Evolutionary conservation across 441 rosid species (phyloP).

Genomic region (Corymbia citriodora): DNA sequence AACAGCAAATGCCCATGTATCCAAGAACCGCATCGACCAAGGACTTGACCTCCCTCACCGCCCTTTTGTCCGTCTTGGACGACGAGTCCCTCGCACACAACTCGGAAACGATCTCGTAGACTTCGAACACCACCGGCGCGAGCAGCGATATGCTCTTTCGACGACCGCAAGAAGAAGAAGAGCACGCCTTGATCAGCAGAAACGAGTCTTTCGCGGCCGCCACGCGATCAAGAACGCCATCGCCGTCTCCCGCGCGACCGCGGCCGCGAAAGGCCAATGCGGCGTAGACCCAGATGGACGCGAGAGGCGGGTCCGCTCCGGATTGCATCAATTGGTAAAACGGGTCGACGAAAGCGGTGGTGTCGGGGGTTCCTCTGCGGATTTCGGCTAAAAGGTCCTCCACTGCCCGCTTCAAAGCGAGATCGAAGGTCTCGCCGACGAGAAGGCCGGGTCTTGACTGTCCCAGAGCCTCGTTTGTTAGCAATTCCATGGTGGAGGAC

Average conservation of each 20-base stretch:
- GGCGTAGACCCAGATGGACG: conserved; percentile 43
- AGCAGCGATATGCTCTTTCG: conserved; percentile 39
- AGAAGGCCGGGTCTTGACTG: background rate
- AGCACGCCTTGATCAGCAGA: conserved; percentile 34
- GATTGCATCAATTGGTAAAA: conserved; percentile 40
- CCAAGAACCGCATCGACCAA: conserved; percentile 37
- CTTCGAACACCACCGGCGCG: conserved; percentile 36
- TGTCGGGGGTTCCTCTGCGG: conserved; percentile 19
- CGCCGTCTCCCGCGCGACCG: conserved; percentile 12
- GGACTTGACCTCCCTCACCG: conserved; percentile 21
- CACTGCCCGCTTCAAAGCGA: conserved; percentile 21
- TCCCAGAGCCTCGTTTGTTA: background rate
- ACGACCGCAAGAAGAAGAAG: conserved; percentile 21
- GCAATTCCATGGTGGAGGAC: background rate
- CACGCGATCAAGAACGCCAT: conserved; percentile 21
- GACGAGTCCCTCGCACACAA: conserved; percentile 17
- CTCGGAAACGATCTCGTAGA: conserved; percentile 18
- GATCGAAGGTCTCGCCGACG: conserved; percentile 18
- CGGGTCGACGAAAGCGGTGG: conserved; percentile 16
- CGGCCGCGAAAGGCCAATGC: conserved; percentile 27
- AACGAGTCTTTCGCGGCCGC: conserved; percentile 27
- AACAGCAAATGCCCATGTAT: conserved; percentile 26
- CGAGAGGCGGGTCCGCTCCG: conserved; percentile 38
- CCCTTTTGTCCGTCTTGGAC: conserved; percentile 26
- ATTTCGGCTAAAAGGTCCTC: conserved; percentile 27